Conservation (phyloP, 352 stramenopile species). For the Phytopythium delawarense region DNA sequence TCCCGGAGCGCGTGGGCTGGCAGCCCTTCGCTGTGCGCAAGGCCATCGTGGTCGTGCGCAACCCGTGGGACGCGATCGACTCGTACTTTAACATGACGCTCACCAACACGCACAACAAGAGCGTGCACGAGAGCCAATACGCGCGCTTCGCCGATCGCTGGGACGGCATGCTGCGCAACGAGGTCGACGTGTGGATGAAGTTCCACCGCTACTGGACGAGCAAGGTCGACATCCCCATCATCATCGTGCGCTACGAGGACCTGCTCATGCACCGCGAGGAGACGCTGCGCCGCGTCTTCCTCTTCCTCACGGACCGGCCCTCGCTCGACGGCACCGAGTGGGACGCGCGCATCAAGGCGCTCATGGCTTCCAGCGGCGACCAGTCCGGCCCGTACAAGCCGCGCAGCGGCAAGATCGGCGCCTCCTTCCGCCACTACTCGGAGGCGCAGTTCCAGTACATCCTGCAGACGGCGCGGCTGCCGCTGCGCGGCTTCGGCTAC, state of each 20-base stretch:
- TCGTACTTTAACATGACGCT: slow-evolving; percentile 99
- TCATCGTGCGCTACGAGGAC: slow-evolving; percentile 92
- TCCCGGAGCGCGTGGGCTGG: slow-evolving; percentile 94
- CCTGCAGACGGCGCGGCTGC: slow-evolving; percentile 66
- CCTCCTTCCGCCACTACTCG: slow-evolving; percentile 79
- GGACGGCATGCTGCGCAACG: slow-evolving; percentile 87
- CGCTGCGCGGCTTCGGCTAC: slow-evolving; percentile 84
- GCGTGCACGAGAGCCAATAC: slow-evolving; percentile 84
- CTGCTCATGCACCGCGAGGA: slow-evolving; percentile 77
- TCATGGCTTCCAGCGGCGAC: slow-evolving; percentile 51
- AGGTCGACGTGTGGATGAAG: slow-evolving; percentile 90
- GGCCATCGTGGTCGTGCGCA: slow-evolving; percentile 89
- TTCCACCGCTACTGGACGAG: slow-evolving; percentile 90
- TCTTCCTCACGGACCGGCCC: slow-evolving; percentile 64
- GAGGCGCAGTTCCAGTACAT: slow-evolving; percentile 84
- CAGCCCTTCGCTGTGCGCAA: slow-evolving; percentile 72
- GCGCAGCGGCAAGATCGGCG: slow-evolving; percentile 82
- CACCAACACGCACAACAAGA: slow-evolving; percentile 93
- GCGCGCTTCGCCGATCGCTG: slow-evolving; percentile 84
- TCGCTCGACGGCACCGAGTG: slow-evolving; percentile 75
- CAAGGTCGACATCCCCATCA: slow-evolving; percentile 87
- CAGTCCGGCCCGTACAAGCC: slow-evolving; percentile 77
- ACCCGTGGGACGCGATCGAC: slow-evolving; percentile 98
- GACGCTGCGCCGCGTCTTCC: slow-evolving; percentile 73
- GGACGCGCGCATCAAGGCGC: slow-evolving; percentile 60